These are phyloP conservation scores for Narthecium ossifragum DNA, from an alignment of 106 monocot species.

Conservation along the genomic window DNA sequence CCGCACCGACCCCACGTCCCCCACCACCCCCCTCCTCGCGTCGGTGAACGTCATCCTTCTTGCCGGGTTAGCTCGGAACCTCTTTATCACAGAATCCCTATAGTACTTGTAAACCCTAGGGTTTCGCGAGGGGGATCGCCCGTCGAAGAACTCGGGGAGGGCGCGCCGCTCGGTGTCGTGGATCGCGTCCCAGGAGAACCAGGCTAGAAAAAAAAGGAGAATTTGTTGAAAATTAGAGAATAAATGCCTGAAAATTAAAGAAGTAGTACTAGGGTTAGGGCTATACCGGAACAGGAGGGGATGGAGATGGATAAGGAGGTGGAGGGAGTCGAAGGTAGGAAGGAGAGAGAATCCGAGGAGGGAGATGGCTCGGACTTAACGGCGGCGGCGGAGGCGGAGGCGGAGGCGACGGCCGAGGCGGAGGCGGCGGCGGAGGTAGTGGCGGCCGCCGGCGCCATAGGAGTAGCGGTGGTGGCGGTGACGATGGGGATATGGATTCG, in stretches of 20 bases:
- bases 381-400: constrained; percentile 3
- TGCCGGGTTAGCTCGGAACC: constrained; percentile 48
- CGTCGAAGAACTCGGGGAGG: constrained; percentile 88
- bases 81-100: constrained; percentile 53
- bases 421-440: constrained; percentile 11
- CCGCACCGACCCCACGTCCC: constrained; percentile 68
- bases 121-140: constrained; percentile 46
- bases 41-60: constrained; percentile 80
- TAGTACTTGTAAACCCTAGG: constrained; percentile 70
- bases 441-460: too few species aligned
- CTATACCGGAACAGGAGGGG: constrained; percentile 69
- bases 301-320: constrained; percentile 40
- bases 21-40: constrained; percentile 49
- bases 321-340: constrained; percentile 7
- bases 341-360: constrained; percentile 2
- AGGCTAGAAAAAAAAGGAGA: constrained; percentile 28
- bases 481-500: too few species aligned
- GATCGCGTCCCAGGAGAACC: constrained; percentile 72
- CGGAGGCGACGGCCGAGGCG: not conserved
- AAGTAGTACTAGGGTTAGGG: constrained; percentile 1
- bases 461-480: too few species aligned
- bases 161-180: constrained; percentile 61
- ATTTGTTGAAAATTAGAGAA: not conserved
- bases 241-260: not conserved
- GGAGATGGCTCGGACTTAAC: constrained; percentile 19